Percentiles rank a stretch among this genome's conserved stretches.
phyloP scores from a whole-genome alignment of 2,329 filamentous ascomycete genomes.

The Ophiostoma sp. region DNA sequence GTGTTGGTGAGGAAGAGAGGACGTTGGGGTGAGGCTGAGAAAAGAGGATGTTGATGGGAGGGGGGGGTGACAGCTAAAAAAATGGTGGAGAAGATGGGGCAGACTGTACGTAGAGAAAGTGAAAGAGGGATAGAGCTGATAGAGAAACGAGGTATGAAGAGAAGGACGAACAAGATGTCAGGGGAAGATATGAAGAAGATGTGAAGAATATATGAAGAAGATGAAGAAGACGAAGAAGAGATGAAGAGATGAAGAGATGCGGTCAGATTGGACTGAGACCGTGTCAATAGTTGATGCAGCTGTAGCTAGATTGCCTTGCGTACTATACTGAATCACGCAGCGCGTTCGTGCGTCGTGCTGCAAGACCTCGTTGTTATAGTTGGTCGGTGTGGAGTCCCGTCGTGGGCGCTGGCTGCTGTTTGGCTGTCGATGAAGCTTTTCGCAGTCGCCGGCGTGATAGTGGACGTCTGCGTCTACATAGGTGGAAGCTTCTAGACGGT shows the following conservation, averaged over 20 bases:
- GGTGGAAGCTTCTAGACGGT: conserved; percentile 24
- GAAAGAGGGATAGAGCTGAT: background rate
- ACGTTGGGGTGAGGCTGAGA: background rate
- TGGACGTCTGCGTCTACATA: background rate
- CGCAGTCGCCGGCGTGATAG: background rate
- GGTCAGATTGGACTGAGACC: background rate
- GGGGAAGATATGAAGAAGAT: background rate
- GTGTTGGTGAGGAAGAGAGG: background rate
- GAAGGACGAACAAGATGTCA: background rate
- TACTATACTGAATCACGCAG: background rate
- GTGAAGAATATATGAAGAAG: background rate
- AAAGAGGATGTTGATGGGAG: background rate
- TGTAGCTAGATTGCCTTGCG: background rate
- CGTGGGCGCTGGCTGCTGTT: background rate
- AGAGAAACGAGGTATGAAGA: background rate
- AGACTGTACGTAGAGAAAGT: background rate
- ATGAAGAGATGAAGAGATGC: background rate
- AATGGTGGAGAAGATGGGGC: background rate
- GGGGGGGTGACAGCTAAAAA: background rate
- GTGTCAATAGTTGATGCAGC: background rate
- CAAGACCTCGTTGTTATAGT: background rate
- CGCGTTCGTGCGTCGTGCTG: background rate
- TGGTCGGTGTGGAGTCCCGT: background rate
- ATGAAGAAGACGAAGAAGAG: background rate
- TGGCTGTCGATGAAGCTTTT: background rate